Evolutionary conservation across 2,329 filamentous ascomycete species (phyloP).

Genomic region (Ceratocystis alfenasii): DNA sequence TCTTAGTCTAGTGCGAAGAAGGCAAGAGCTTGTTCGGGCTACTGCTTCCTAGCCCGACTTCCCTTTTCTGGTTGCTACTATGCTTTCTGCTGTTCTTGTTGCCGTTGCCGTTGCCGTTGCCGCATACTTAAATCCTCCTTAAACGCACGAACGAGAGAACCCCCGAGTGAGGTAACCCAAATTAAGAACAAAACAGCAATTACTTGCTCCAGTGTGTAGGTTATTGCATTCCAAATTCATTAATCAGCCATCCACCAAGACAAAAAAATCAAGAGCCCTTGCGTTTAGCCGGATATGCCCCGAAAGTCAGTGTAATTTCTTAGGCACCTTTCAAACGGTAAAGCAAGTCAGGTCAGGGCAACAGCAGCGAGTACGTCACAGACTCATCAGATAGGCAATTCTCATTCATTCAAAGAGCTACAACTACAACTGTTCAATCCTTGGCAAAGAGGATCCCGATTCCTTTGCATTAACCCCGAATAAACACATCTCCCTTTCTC

Average conservation of each 20-base stretch:
- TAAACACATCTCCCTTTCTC: too few relatives aligned
- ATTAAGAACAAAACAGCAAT: not conserved
- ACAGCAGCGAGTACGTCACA: not conserved
- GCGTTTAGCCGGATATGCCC: constrained; percentile 1
- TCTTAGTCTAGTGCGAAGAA: constrained; percentile 8
- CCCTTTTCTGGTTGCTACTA: not conserved
- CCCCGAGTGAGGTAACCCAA: not conserved
- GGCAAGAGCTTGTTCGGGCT: constrained; percentile 4
- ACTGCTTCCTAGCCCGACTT: not conserved
- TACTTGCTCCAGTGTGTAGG: not conserved
- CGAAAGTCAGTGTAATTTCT: not conserved
- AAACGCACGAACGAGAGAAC: too few relatives aligned
- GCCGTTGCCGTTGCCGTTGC: not conserved
- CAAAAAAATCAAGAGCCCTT: not conserved
- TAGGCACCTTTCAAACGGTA: too few relatives aligned
- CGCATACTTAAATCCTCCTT: not conserved
- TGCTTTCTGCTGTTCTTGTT: not conserved
- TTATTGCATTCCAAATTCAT: not conserved
- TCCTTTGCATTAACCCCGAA: not conserved
- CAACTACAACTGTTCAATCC: not conserved
- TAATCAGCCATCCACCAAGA: not conserved
- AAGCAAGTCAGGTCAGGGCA: not conserved
- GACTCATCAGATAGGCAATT: not conserved
- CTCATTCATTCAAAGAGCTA: not conserved
- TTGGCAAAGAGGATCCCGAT: not conserved